A percentile compares a stretch with the other conserved stretches of the same genome.
Conservation (phyloP, 78 protist species). For the Cavenderia fasciculata region DNA sequence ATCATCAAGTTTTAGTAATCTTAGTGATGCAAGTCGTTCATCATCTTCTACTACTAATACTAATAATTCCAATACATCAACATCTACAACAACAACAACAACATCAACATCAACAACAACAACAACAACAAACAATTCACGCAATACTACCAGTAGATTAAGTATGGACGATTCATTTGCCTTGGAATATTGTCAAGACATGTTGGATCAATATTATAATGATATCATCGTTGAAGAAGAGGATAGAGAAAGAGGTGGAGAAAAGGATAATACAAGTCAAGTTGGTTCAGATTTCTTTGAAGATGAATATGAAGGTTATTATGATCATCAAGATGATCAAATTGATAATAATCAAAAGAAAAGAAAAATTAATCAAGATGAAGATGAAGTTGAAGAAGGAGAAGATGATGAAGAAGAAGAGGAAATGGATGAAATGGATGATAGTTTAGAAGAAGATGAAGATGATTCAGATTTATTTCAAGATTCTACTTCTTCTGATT, state of each 20-base stretch:
- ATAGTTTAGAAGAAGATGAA: not conserved
- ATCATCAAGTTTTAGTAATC: too few species aligned
- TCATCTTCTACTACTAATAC: too few species aligned
- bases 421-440: conserved; percentile 14
- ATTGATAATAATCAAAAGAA: too few species aligned
- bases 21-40: too few species aligned
- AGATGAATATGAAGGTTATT: not conserved
- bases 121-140: not conserved
- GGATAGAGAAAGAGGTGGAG: not conserved
- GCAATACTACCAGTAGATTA: too few species aligned
- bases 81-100: not conserved
- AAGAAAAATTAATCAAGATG: too few species aligned
- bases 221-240: not conserved
- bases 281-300: not conserved
- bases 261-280: not conserved
- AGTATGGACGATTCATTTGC: too few species aligned
- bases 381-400: not conserved
- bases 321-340: conserved; percentile 7
- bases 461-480: not conserved
- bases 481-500: not conserved
- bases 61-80: conserved; percentile 1
- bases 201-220: too few species aligned
- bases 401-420: not conserved
- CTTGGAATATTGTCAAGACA: too few species aligned
- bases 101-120: conserved; percentile 1